Percentiles rank a stretch among this genome's conserved stretches.
Conservation (phyloP, 805 yeast species). For the Geotrichum ghanense region DNA sequence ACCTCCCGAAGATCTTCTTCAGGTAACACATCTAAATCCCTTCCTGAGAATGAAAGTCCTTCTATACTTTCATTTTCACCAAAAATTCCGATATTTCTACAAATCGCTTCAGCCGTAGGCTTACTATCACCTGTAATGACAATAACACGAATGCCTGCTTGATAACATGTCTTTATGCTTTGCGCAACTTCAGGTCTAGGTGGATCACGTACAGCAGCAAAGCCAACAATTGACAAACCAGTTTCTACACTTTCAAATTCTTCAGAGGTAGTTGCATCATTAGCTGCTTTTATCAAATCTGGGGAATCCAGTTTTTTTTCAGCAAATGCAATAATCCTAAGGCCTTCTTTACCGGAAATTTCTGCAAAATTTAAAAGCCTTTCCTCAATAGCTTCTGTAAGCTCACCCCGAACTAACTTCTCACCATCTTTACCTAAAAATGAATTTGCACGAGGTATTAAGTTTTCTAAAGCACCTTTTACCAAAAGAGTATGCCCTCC, state of each 20-base stretch:
- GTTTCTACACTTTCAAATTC: slow-evolving; percentile 28
- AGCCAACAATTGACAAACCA: slow-evolving; percentile 32
- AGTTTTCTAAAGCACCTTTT: slow-evolving; percentile 47
- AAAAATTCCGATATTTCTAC: slow-evolving; percentile 35
- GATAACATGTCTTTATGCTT: slow-evolving; percentile 32
- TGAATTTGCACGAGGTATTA: slow-evolving; percentile 32
- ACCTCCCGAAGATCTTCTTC: slow-evolving; percentile 31
- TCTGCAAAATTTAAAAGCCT: slow-evolving; percentile 28
- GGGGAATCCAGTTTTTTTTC: slow-evolving; percentile 15
- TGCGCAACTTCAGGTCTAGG: slow-evolving; percentile 36
- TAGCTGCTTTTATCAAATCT: slow-evolving; percentile 11
- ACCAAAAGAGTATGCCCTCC: slow-evolving; percentile 25
- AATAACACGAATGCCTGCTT: slow-evolving; percentile 38
- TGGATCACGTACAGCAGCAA: slow-evolving; percentile 39
- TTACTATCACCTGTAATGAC: slow-evolving; percentile 41
- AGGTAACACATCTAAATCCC: slow-evolving; percentile 27
- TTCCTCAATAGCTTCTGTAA: slow-evolving; percentile 20
- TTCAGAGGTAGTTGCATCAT: slow-evolving; percentile 3
- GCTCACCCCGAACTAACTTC: slow-evolving; percentile 18
- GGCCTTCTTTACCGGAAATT: slow-evolving; percentile 32
- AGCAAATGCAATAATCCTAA: slow-evolving; percentile 38
- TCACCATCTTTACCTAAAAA: slow-evolving; percentile 26
- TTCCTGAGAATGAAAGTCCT: slow-evolving; percentile 30
- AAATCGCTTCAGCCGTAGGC: slow-evolving; percentile 36
- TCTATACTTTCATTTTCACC: slow-evolving; percentile 28